These are phyloP conservation scores for Fraxinus nigra DNA, from an alignment of 305 asterid genomes.

Conservation along the genomic window DNA sequence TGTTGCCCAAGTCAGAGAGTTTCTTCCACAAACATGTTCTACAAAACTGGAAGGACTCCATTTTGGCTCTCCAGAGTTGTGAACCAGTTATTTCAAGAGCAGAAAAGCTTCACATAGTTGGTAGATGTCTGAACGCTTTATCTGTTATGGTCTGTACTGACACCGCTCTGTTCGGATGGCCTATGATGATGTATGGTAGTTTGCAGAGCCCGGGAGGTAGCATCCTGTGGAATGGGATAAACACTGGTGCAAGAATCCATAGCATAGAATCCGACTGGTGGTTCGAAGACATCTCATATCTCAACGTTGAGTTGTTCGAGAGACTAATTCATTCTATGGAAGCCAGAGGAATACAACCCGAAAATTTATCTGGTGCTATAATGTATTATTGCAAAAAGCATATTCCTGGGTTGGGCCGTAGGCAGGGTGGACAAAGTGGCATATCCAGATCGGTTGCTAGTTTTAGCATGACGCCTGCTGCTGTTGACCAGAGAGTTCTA, in stretches of 20 bases:
- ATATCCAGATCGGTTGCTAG: slow-evolving; percentile 66
- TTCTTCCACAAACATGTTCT: slow-evolving; percentile 67
- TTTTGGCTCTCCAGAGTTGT: slow-evolving; percentile 81
- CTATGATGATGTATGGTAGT: slow-evolving; percentile 92
- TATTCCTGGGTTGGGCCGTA: slow-evolving; percentile 83
- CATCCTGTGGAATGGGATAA: slow-evolving; percentile 91
- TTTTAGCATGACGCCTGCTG: slow-evolving; percentile 81
- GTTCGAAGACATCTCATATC: slow-evolving; percentile 87
- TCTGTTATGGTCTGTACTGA: slow-evolving; percentile 90
- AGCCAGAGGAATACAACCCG: slow-evolving; percentile 68
- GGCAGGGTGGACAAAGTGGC: slow-evolving; percentile 73
- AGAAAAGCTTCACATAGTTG: slow-evolving; percentile 64
- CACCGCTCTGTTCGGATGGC: slow-evolving; percentile 91
- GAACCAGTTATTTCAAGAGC: slow-evolving; percentile 61
- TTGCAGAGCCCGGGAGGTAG: slow-evolving; percentile 96
- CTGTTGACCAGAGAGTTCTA: slow-evolving; percentile 68
- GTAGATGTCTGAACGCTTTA: slow-evolving; percentile 59
- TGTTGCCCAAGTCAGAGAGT: slow-evolving; percentile 59
- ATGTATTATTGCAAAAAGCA: slow-evolving; percentile 80
- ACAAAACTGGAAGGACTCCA: slow-evolving; percentile 80
- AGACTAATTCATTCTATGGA: slow-evolving; percentile 66
- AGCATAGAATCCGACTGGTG: slow-evolving; percentile 88
- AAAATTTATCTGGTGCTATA: slow-evolving; percentile 67
- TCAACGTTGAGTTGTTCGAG: slow-evolving; percentile 66
- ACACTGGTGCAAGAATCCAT: slow-evolving; percentile 88